A percentile compares a stretch with the other conserved stretches of the same genome.
Evolutionary conservation across 2,329 filamentous ascomycete species (phyloP).

Genomic region (Byssoonygena ceratinophila): DNA sequence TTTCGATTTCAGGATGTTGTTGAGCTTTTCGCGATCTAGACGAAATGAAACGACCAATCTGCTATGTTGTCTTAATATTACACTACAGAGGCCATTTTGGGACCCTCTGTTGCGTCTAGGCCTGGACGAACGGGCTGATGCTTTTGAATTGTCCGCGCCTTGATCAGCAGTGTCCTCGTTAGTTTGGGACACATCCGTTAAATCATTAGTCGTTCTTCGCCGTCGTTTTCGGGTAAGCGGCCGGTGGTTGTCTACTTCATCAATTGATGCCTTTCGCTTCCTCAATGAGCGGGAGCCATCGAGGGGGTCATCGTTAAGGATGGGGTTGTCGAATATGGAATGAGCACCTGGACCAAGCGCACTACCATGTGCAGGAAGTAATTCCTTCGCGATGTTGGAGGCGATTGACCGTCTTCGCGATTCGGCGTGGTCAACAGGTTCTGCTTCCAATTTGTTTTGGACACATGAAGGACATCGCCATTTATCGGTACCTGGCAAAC

Average conservation of each 20-base stretch:
- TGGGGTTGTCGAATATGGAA: conserved; percentile 64
- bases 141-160: conserved; percentile 11
- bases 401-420: conserved; percentile 47
- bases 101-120: conserved; percentile 45
- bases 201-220: conserved; percentile 25
- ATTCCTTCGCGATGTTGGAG: conserved; percentile 58
- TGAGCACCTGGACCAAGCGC: conserved; percentile 58
- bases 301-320: conserved; percentile 60
- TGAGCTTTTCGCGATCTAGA: conserved; percentile 49
- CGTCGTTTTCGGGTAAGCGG: conserved; percentile 42
- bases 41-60: conserved; percentile 51
- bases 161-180: conserved; percentile 13
- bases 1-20: conserved; percentile 48
- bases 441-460: conserved; percentile 30
- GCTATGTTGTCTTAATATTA: conserved; percentile 33
- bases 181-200: conserved; percentile 16
- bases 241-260: conserved; percentile 43
- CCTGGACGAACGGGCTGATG: conserved; percentile 36
- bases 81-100: conserved; percentile 32
- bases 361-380: conserved; percentile 59
- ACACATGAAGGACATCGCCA: conserved; percentile 55
- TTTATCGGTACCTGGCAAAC: conserved; percentile 41
- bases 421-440: conserved; percentile 18
- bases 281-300: conserved; percentile 68
- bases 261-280: conserved; percentile 72